These are phyloP conservation scores for Pleurotus salmoneostramineus DNA, from an alignment of 768 basidiomycete species.

Conservation along the genomic window DNA sequence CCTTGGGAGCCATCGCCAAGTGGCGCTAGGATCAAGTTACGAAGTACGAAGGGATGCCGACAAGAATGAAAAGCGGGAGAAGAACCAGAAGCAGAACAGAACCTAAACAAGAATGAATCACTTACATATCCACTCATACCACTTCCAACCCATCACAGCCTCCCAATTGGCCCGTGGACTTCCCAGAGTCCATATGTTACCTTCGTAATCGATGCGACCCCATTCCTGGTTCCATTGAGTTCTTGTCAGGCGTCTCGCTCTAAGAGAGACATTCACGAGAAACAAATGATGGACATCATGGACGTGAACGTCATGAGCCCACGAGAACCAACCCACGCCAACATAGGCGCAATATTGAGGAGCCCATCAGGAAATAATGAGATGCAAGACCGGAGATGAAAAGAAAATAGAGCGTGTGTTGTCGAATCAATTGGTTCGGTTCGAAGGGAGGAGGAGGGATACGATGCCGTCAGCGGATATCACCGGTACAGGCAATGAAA, in stretches of 20 bases:
- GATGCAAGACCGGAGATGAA: neutral
- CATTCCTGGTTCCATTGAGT: slow-evolving; percentile 75
- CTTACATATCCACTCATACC: slow-evolving; percentile 79
- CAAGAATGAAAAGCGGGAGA: neutral
- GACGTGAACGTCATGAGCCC: neutral
- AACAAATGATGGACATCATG: neutral
- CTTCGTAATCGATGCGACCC: slow-evolving; percentile 72
- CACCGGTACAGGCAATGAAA: neutral
- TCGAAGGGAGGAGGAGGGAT: neutral
- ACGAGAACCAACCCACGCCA: neutral
- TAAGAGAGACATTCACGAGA: slow-evolving; percentile 17
- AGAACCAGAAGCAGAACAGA: neutral
- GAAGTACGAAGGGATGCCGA: slow-evolving; percentile 1
- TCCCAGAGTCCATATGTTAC: slow-evolving; percentile 86
- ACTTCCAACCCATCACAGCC: slow-evolving; percentile 72
- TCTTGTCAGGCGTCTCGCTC: slow-evolving; percentile 42
- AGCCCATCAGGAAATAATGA: neutral
- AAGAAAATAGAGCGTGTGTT: neutral
- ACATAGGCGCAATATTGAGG: neutral
- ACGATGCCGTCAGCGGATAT: neutral
- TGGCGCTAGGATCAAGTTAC: neutral
- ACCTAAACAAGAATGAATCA: slow-evolving; percentile 16
- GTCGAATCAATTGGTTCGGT: neutral
- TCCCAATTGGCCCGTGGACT: slow-evolving; percentile 63
- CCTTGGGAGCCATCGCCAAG: too few relatives aligned